Conservation (phyloP, 352 stramenopile genomes). For the Globisporangium acanthophoron region DNA sequence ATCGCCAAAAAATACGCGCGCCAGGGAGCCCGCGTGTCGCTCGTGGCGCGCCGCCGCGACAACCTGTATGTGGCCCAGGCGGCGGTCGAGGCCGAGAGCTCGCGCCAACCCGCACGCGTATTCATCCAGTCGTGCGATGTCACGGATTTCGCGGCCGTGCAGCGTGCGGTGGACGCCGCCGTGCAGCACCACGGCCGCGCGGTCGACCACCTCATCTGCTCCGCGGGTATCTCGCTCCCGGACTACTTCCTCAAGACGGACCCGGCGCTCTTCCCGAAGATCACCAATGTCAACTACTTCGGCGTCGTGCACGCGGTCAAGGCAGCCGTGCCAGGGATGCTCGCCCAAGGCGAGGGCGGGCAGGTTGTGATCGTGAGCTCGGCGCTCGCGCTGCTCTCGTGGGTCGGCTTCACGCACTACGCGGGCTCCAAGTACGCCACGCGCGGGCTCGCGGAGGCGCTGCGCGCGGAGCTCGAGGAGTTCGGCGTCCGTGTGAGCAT, state of each 20-base stretch:
- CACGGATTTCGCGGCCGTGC: conserved; percentile 47
- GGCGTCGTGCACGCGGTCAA: conserved; percentile 75
- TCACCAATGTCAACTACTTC: conserved; percentile 89
- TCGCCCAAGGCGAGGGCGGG: conserved; percentile 45
- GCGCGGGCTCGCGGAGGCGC: conserved; percentile 67
- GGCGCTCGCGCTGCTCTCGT: conserved; percentile 62
- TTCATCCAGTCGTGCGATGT: conserved; percentile 78
- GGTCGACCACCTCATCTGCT: conserved; percentile 73
- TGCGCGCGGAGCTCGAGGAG: conserved; percentile 73
- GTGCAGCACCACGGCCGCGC: conserved; percentile 58
- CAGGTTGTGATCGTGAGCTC: conserved; percentile 74
- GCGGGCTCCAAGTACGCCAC: conserved; percentile 78
- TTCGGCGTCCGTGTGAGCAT: conserved; percentile 70
- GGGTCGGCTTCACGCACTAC: conserved; percentile 83
- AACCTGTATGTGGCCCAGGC: conserved; percentile 61
- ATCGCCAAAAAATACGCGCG: conserved; percentile 66
- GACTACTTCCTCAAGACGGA: conserved; percentile 80
- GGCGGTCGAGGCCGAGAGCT: conserved; percentile 46
- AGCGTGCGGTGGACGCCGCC: conserved; percentile 55
- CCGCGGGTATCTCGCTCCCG: conserved; percentile 46
- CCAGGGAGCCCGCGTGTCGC: conserved; percentile 66
- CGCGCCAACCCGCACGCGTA: conserved; percentile 27
- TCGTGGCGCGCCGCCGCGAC: conserved; percentile 48
- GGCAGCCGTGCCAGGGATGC: conserved; percentile 74
- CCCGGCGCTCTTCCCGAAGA: conserved; percentile 60